Conservation (phyloP, 441 rosid species). For the Raphanus hybrid region DNA sequence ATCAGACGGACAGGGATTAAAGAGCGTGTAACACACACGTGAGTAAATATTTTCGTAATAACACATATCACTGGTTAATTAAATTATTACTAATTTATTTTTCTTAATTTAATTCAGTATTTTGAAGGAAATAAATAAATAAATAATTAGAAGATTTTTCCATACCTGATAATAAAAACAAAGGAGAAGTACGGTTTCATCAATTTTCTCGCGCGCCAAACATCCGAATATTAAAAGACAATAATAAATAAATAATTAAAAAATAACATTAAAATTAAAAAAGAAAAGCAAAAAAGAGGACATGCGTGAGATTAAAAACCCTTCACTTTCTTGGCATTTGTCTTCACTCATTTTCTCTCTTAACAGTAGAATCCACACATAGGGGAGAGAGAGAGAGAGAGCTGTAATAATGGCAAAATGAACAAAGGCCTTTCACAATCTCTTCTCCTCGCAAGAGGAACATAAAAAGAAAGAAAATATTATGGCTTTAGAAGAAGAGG, state of each 20-base stretch:
- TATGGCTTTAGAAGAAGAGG: slow-evolving; percentile 56
- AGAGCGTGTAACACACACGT: background rate
- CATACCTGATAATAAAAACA: slow-evolving; percentile 35
- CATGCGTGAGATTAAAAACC: slow-evolving; percentile 67
- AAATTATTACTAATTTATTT: background rate
- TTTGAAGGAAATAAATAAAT: background rate
- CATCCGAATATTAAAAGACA: slow-evolving; percentile 37
- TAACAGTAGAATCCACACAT: slow-evolving; percentile 11
- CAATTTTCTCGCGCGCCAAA: slow-evolving; percentile 48
- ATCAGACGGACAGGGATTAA: slow-evolving; percentile 32
- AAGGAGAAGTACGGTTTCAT: slow-evolving; percentile 46
- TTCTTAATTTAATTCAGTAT: background rate
- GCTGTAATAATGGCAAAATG: background rate
- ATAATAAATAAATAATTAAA: background rate
- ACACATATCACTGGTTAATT: slow-evolving; percentile 11
- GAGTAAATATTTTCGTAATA: background rate
- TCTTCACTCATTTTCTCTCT: slow-evolving; percentile 25
- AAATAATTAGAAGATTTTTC: slow-evolving; percentile 10
- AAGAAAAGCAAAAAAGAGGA: slow-evolving; percentile 4
- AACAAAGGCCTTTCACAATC: slow-evolving; percentile 46
- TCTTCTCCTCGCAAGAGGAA: slow-evolving; percentile 62
- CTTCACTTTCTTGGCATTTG: slow-evolving; percentile 43
- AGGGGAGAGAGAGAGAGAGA: slow-evolving; percentile 18
- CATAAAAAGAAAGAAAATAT: slow-evolving; percentile 7
- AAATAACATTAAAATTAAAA: slow-evolving; percentile 15